Evolutionary conservation across 169 alveolate genomes (phyloP), one percentile per base, ranked within the genome.

Genomic region (Plasmodium adleri): DNA sequence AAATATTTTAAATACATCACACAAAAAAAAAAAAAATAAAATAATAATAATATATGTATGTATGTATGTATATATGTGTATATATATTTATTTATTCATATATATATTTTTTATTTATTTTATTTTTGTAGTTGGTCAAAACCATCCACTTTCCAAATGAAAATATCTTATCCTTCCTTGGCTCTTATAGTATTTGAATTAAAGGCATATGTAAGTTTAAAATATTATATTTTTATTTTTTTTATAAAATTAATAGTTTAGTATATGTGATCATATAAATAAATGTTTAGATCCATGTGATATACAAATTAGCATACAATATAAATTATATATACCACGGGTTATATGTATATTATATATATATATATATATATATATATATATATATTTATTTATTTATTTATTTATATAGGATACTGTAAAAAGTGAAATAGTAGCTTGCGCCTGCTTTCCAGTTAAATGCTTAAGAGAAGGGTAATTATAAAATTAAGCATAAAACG

Each of bases 391-490:
- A 22, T 49, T 63, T 62, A 26, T 49, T 28, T 63, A 22, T 64
- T 76, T 80, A 15, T 47, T n/a, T 52, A 15, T 86, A 24, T 26
- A 86, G 92, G 95, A 92, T 71, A 90, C 93, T 8, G 93, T 92
- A 73, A 92, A 92, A 59, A 87, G 93, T 43, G 95, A 92, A 39
- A 64, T 88, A 43, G 85, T 92, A 71, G 95, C 95, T 10, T 92
- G 94, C 43, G 95, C 95, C 13, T 92, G 93, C 15, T 90, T 92
- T 63, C 95, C 95, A 64, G 89, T 92, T 43, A 90, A 90, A 72
- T 92, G 95, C 24, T 74, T 92, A 50, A 72, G 95, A 66, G 92
- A 86, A 72, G 92, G 92, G 92, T 86, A 86, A 86, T 15, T 43
- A 32, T 17, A 47, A 78, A 78, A 49, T 24, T 15, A 22, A 26